Base-by-base conservation (phyloP, 805 yeast genomes). In the Starmera caribaea region DNA sequence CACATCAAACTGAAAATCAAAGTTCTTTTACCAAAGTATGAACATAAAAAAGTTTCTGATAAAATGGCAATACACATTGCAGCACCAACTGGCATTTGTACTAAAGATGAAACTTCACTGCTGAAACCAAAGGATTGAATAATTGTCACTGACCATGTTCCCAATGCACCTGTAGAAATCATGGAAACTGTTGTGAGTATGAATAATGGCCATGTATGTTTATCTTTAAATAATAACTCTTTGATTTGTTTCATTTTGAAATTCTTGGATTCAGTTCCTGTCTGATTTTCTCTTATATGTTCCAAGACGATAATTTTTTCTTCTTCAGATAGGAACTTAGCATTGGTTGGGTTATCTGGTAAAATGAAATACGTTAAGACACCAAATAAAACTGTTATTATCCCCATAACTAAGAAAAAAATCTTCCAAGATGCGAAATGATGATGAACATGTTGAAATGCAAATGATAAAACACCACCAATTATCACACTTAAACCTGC, bases 341-440 rank as follows among this genome's bases (percentile, higher is more conserved):
- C 59, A 30, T 46, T 44, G 2, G 60, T 57, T 16, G 68, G 78
- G 46, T 69, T 74, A 47, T 74, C 71, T 2, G 84, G 84, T 34
- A 76, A 56, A 26, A 61, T 50, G 21, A 71, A 49, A 34, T 61
- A 58, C 9, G 72, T 65, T 1, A 61, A 30, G 1, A 69, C 32
- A 6, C 82, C 82, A 54, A 73, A 74, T 2, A 58, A 35, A 3
- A 73, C 55, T 3, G 82, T 77, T 13, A 74, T 50, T 2, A 72
- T 37, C 8, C 84, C 84, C 50, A 76, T 70, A 4, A 73, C 67
- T 14, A 76, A 49, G 53, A 74, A 77, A 58, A 76, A 68, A 36
- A 76, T 73, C 54, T 74, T 79, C 82, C 82, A 77, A n/a, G 79
- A 68, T 21, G 64, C 54, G 40, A 74, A 63, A 12, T 65, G 61